phyloP scores from a whole-genome alignment of 192 early-diverging fungal genomes.

The Dissophora globulifera region DNA sequence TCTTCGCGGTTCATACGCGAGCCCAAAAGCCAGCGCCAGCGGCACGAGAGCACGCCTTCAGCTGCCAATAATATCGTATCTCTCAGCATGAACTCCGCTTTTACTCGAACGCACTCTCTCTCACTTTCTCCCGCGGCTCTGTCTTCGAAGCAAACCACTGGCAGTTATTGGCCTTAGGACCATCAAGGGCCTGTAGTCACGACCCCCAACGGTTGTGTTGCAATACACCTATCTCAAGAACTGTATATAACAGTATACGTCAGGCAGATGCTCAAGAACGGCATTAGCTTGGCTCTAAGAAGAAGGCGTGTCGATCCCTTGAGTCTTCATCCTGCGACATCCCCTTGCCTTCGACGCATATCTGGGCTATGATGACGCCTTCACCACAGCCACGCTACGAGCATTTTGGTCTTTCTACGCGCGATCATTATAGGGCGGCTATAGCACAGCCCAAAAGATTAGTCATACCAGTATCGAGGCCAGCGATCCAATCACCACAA shows the following conservation, averaged over 20 bases:
- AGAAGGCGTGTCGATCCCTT: slow-evolving; percentile 2
- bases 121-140: too few relatives aligned
- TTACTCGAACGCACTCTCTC: slow-evolving; percentile 1
- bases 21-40: slow-evolving; percentile 30
- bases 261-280: slow-evolving; percentile 35
- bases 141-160: slow-evolving; percentile 2
- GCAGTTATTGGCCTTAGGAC: not conserved
- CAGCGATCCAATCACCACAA: slow-evolving; percentile 14
- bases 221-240: not conserved
- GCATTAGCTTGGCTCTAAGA: slow-evolving; percentile 31
- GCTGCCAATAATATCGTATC: slow-evolving; percentile 4
- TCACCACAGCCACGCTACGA: not conserved
- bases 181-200: not conserved
- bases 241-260: slow-evolving; percentile 12
- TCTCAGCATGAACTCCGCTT: not conserved
- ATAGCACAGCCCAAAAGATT: slow-evolving; percentile 14
- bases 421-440: not conserved
- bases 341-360: slow-evolving; percentile 31
- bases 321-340: slow-evolving; percentile 33
- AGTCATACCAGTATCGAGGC: slow-evolving; percentile 27
- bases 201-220: not conserved
- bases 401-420: not conserved
- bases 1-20: slow-evolving; percentile 39
- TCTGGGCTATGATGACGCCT: not conserved
- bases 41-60: slow-evolving; percentile 34